phyloP scores from a whole-genome alignment of 23 red algal species.

The Gracilariopsis chorda region DNA sequence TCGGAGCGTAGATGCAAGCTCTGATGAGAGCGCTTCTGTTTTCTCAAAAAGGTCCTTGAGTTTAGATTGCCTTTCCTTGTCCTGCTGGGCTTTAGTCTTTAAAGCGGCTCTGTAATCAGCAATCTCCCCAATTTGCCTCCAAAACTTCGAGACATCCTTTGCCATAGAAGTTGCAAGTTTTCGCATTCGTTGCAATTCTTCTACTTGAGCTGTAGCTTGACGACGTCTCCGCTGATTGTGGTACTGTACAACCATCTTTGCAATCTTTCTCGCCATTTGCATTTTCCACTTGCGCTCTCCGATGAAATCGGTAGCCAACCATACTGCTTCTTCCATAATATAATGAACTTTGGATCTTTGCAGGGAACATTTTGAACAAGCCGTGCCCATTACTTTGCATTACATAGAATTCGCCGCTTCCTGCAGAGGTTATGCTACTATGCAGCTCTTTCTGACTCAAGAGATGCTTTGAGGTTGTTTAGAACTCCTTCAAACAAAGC shows the following conservation, averaged over 20 bases:
- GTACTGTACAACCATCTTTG: constrained; percentile 42
- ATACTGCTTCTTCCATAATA: constrained; percentile 84
- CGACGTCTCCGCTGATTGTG: constrained; percentile 40
- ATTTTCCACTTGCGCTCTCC: constrained; percentile 92
- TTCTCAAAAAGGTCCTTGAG: constrained; percentile 58
- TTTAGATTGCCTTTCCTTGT: constrained; percentile 36
- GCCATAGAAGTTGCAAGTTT: constrained; percentile 48
- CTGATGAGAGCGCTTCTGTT: constrained; percentile 51
- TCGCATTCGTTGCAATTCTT: constrained; percentile 38
- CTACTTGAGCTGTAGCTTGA: constrained; percentile 41
- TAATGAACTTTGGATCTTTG: no score
- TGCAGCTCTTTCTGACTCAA: no score
- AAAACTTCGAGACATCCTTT: constrained; percentile 83
- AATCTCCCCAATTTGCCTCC: constrained; percentile 74
- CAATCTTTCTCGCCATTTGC: constrained; percentile 55
- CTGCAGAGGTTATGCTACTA: no score
- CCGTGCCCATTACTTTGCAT: no score
- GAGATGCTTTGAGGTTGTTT: no score
- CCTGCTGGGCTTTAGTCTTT: constrained; percentile 17
- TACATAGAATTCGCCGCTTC: no score
- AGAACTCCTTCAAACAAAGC: no score
- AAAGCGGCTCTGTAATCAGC: constrained; percentile 23
- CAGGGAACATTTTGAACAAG: no score
- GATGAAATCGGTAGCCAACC: constrained; percentile 89
- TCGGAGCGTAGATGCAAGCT: constrained; percentile 13